These are phyloP conservation scores for Apiotrichum porosum DNA, from an alignment of 1,284 basidiomycete species.

Conservation along the genomic window DNA sequence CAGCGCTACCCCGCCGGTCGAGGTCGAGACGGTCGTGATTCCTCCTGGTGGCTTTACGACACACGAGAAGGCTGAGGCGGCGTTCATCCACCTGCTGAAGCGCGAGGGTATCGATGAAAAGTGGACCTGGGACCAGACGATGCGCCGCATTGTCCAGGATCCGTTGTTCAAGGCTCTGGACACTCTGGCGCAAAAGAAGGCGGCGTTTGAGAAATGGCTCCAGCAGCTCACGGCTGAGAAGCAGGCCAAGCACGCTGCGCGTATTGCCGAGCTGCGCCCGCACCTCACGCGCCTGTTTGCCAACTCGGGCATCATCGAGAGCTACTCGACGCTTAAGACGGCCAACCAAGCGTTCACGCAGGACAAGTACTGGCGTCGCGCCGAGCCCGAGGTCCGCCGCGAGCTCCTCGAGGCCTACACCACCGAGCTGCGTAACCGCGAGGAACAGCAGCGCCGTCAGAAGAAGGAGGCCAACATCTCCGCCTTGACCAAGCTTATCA, in stretches of 20 bases:
- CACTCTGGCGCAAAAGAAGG: conserved; percentile 89
- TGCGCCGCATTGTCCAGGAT: conserved; percentile 96
- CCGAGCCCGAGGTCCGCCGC: conserved; percentile 73
- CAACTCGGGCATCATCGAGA: conserved; percentile 76
- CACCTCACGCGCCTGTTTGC: conserved; percentile 75
- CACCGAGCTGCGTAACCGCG: conserved; percentile 70
- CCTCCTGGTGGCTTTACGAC: conserved; percentile 82
- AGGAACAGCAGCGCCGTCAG: conserved; percentile 65
- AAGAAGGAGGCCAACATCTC: conserved; percentile 67
- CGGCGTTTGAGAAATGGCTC: conserved; percentile 71
- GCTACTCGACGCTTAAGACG: conserved; percentile 80
- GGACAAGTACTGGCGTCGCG: conserved; percentile 83
- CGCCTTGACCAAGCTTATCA: conserved; percentile 73
- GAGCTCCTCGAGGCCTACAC: conserved; percentile 87
- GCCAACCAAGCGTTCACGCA: conserved; percentile 75
- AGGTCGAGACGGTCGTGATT: conserved; percentile 53
- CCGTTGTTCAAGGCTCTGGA: conserved; percentile 93
- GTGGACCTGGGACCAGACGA: conserved; percentile 98
- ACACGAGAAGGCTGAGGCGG: conserved; percentile 84
- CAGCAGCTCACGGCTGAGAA: conserved; percentile 57
- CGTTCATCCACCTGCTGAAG: conserved; percentile 81
- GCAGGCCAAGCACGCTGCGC: conserved; percentile 71
- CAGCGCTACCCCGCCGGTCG: conserved; percentile 9
- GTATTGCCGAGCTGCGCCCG: conserved; percentile 74
- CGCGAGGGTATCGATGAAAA: conserved; percentile 82